A percentile compares a stretch with the other conserved stretches of the same genome.
Conservation (phyloP, 2,329 filamentous ascomycete species). For the Alternaria triticimaculans region DNA sequence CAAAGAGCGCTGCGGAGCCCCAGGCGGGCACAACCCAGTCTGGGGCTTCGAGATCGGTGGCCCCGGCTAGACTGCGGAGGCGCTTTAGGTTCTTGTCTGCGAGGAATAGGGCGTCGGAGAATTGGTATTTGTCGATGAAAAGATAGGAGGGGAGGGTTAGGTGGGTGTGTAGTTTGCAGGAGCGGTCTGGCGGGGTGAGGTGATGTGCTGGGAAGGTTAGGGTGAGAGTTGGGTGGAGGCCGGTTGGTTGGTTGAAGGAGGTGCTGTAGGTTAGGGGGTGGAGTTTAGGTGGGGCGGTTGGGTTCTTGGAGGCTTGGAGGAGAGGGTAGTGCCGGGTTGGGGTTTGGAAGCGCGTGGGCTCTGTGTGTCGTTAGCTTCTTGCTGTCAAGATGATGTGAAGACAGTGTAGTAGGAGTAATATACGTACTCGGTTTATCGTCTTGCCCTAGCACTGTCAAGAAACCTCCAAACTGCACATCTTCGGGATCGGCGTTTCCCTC, state of each 20-base stretch:
- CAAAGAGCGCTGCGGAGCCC: slow-evolving; percentile 80
- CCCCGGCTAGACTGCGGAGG: slow-evolving; percentile 72
- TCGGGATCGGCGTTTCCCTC: slow-evolving; percentile 71
- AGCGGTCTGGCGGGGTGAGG: slow-evolving; percentile 54
- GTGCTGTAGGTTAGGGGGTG: slow-evolving; percentile 69
- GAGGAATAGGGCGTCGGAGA: slow-evolving; percentile 77
- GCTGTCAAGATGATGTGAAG: background rate
- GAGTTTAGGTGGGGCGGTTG: slow-evolving; percentile 29
- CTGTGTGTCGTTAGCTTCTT: slow-evolving; percentile 45
- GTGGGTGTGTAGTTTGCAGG: slow-evolving; percentile 78
- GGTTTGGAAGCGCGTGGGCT: slow-evolving; percentile 82
- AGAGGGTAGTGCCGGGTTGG: slow-evolving; percentile 78
- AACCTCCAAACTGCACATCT: slow-evolving; percentile 79
- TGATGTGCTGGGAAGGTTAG: slow-evolving; percentile 67
- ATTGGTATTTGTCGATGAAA: slow-evolving; percentile 88
- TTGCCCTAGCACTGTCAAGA: slow-evolving; percentile 79
- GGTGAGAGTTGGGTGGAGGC: slow-evolving; percentile 82
- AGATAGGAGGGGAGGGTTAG: slow-evolving; percentile 80
- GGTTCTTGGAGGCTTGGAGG: slow-evolving; percentile 14
- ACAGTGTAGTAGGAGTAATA: background rate
- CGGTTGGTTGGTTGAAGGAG: slow-evolving; percentile 72
- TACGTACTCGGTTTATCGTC: slow-evolving; percentile 68
- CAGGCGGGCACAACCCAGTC: slow-evolving; percentile 77
- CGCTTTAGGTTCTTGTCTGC: slow-evolving; percentile 77
- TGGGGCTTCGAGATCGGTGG: slow-evolving; percentile 89